Evolutionary conservation across 345 rosid species (phyloP).

Genomic region (Eucalyptus marginata): DNA sequence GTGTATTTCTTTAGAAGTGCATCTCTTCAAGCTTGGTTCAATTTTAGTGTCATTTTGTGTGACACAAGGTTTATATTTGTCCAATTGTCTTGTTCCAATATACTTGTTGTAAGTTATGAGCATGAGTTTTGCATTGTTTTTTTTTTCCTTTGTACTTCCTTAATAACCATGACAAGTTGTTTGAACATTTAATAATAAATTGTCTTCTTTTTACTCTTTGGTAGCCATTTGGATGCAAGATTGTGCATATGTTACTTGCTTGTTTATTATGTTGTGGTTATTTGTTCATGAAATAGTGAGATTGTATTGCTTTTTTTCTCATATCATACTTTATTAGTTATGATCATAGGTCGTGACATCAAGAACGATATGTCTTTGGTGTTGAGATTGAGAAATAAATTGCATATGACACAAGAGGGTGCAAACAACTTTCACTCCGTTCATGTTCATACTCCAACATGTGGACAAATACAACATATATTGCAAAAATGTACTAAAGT

Average conservation of each 20-base stretch:
- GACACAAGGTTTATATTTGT: slow-evolving; percentile 85
- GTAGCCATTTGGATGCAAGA: neutral
- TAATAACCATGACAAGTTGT: neutral
- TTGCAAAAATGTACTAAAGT: neutral
- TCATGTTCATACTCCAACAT: too few species aligned
- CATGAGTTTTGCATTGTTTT: neutral
- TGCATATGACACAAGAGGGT: too few species aligned
- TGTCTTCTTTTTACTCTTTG: neutral
- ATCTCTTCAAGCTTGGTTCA: neutral
- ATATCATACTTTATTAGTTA: too few species aligned
- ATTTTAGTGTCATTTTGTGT: neutral
- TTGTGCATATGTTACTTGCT: too few species aligned
- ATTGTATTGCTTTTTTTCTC: too few species aligned
- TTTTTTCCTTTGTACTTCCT: neutral
- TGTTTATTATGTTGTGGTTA: too few species aligned
- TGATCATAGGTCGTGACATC: too few species aligned
- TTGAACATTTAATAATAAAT: neutral
- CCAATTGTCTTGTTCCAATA: slow-evolving; percentile 38
- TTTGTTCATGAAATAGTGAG: too few species aligned
- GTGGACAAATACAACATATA: too few species aligned
- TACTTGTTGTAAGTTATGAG: neutral
- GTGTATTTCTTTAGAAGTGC: neutral
- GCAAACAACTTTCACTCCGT: too few species aligned
- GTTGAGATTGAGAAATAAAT: too few species aligned
- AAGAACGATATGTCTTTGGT: too few species aligned